phyloP scores from a whole-genome alignment of 2,329 filamentous ascomycete species.

The Ambrosiella cleistominuta region DNA sequence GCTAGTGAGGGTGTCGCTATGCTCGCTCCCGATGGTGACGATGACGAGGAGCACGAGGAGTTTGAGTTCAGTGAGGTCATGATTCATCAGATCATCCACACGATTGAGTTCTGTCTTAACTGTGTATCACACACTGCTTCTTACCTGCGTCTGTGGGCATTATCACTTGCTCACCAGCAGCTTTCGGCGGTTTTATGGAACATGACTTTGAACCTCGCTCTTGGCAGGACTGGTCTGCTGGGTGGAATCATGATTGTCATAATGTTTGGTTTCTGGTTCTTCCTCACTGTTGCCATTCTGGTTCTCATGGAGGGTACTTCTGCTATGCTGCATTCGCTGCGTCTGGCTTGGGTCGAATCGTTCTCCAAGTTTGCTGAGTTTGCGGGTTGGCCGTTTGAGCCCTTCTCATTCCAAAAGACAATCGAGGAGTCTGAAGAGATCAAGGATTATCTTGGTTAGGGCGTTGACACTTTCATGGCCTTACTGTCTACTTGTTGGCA shows the following conservation, averaged over 20 bases:
- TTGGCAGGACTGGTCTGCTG: conserved; percentile 44
- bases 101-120: conserved; percentile 97
- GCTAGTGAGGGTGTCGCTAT: conserved; percentile 72
- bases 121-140: conserved; percentile 98
- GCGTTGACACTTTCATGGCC: not conserved
- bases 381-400: conserved; percentile 69
- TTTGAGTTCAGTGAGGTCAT: conserved; percentile 95
- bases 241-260: conserved; percentile 69
- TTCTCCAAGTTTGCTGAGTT: conserved; percentile 97
- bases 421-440: conserved; percentile 63
- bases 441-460: conserved; percentile 35
- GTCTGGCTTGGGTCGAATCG: conserved; percentile 91
- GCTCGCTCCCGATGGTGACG: conserved; percentile 56
- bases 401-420: conserved; percentile 72
- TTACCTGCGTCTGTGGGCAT: conserved; percentile 93
- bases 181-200: conserved; percentile 88
- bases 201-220: conserved; percentile 76
- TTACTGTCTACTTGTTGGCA: not conserved
- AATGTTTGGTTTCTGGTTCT: conserved; percentile 80
- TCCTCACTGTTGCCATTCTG: conserved; percentile 50
- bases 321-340: conserved; percentile 74
- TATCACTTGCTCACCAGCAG: conserved; percentile 95
- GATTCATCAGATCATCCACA: conserved; percentile 99
- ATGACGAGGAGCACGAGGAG: conserved; percentile 70
- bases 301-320: conserved; percentile 93